These are phyloP conservation scores for Trichomonas vaginalis DNA, from an alignment of 208 protist genomes.

Conservation along the genomic window DNA sequence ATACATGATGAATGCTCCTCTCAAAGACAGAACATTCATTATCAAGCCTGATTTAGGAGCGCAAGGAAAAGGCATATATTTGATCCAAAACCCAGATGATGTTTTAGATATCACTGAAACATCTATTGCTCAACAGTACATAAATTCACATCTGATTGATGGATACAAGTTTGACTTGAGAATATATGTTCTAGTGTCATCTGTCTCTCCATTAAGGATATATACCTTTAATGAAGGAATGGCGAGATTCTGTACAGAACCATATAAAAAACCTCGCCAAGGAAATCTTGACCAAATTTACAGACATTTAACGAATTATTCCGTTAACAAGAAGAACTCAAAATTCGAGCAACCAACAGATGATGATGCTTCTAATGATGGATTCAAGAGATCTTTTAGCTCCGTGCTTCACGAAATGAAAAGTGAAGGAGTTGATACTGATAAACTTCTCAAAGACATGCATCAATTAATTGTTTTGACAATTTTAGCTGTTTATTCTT, in stretches of 20 bases:
- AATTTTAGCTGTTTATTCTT: background rate
- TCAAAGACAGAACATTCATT: background rate
- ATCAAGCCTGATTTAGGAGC: constrained; percentile 22
- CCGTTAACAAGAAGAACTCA: constrained; percentile 35
- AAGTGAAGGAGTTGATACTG: background rate
- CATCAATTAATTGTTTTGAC: constrained; percentile 1
- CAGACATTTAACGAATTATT: constrained; percentile 41
- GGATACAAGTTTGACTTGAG: constrained; percentile 25
- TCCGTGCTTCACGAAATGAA: constrained; percentile 9
- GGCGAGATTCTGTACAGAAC: constrained; percentile 38
- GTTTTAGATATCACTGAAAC: background rate
- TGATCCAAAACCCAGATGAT: background rate
- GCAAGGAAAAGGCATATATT: constrained; percentile 22
- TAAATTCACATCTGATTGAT: constrained; percentile 1
- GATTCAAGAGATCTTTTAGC: background rate
- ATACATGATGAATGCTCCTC: background rate
- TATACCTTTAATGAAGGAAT: constrained; percentile 40
- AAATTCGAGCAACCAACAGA: background rate
- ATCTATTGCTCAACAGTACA: constrained; percentile 17
- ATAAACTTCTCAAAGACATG: background rate
- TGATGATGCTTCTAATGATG: background rate
- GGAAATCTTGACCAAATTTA: constrained; percentile 25
- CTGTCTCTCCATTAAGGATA: constrained; percentile 32
- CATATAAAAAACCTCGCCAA: constrained; percentile 26
- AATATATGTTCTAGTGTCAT: constrained; percentile 18